Evolutionary conservation across 2,329 filamentous ascomycete species (phyloP).

Genomic region (Cercospora nicotianae): DNA sequence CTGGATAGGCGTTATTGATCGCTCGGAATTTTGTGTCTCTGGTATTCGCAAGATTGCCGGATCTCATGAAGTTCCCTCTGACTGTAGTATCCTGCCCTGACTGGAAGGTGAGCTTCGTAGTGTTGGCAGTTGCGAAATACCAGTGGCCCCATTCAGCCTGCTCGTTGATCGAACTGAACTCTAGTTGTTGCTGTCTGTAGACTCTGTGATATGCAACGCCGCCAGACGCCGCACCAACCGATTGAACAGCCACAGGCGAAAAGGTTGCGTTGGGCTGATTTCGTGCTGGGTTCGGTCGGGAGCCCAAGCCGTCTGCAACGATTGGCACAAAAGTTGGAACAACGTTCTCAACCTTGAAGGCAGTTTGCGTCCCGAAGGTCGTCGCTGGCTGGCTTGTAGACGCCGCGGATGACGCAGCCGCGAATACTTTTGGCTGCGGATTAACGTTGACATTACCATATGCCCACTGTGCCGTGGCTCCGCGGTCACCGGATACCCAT

Average conservation of each 20-base stretch:
- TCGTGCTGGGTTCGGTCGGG: slow-evolving; percentile 6
- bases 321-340: slow-evolving; percentile 19
- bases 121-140: slow-evolving; percentile 54
- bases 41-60: slow-evolving; percentile 48
- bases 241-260: slow-evolving; percentile 15
- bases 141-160: slow-evolving; percentile 55
- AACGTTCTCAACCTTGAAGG: slow-evolving; percentile 14
- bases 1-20: slow-evolving; percentile 51
- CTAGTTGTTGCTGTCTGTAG: slow-evolving; percentile 35
- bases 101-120: slow-evolving; percentile 47
- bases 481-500: slow-evolving; percentile 65
- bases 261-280: slow-evolving; percentile 11
- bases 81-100: slow-evolving; percentile 50
- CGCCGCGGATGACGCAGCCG: not conserved
- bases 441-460: slow-evolving; percentile 39
- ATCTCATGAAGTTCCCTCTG: slow-evolving; percentile 47
- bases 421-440: slow-evolving; percentile 9
- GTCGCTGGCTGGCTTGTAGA: slow-evolving; percentile 14
- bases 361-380: slow-evolving; percentile 25
- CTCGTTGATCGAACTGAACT: slow-evolving; percentile 50
- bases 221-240: slow-evolving; percentile 3
- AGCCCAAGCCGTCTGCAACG: slow-evolving; percentile 10
- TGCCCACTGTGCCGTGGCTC: slow-evolving; percentile 60
- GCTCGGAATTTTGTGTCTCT: slow-evolving; percentile 51
- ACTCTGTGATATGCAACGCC: slow-evolving; percentile 35